These are phyloP conservation scores for Mycena latifolia DNA, from an alignment of 768 basidiomycete species.

Conservation along the genomic window DNA sequence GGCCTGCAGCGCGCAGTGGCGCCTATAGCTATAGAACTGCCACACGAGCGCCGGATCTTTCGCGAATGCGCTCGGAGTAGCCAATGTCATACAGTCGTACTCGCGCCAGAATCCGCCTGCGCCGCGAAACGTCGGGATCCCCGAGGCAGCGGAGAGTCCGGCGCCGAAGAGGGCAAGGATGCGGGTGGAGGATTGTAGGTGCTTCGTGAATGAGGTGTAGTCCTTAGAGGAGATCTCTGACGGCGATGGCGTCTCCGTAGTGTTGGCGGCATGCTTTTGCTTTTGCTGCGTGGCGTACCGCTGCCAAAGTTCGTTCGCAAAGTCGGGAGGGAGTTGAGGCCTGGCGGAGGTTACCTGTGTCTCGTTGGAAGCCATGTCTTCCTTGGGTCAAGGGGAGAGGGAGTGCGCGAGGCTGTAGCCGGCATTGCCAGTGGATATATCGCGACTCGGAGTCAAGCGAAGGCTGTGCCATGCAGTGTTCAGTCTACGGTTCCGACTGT, in stretches of 20 bases:
- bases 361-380: neutral
- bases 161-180: slow-evolving; percentile 22
- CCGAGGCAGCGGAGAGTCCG: slow-evolving; percentile 25
- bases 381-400: no score
- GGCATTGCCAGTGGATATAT: no score
- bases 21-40: slow-evolving; percentile 26
- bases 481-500: no score
- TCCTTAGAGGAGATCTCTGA: slow-evolving; percentile 5
- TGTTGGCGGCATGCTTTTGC: neutral
- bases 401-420: no score
- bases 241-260: neutral
- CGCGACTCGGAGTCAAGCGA: no score
- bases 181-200: slow-evolving; percentile 17
- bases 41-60: slow-evolving; percentile 22
- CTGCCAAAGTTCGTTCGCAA: slow-evolving; percentile 25
- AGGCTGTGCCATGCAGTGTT: no score
- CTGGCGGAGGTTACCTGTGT: neutral
- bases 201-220: neutral
- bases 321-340: slow-evolving; percentile 18
- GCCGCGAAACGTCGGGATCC: slow-evolving; percentile 26
- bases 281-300: slow-evolving; percentile 16
- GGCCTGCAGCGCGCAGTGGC: slow-evolving; percentile 3
- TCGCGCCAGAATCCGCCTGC: slow-evolving; percentile 27
- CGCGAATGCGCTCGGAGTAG: slow-evolving; percentile 19
- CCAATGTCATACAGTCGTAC: slow-evolving; percentile 25